Base-by-base conservation (phyloP, 257 asterid genomes). In the Petrea volubilis region DNA sequence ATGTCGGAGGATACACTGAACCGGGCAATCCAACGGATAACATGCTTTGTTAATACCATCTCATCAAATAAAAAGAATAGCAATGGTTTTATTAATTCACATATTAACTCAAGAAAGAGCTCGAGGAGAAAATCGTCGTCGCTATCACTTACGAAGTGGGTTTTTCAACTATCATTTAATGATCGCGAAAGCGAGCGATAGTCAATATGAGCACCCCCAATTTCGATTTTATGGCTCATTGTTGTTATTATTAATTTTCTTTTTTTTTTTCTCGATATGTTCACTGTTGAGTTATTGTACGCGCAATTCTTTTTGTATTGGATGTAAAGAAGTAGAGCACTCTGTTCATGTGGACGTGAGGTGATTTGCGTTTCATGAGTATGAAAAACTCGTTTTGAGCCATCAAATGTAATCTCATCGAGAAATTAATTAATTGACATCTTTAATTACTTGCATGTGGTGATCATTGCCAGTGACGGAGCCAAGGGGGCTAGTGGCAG, bases 291-390 rank as follows among this genome's bases (percentile, higher is more conserved):
- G 86, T 81, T 82, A 4, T 18, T 10, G 17, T 12, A 33, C 56
- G 61, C 51, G 24, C 34, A 71, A 55, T 50, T 52, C 29, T 13
- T 41, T 23, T 36, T 74, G 21, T 34, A 12, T 14, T 67, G 61
- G 1, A 31, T 46, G 72, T 67, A 70, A 78, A 67, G 82, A 44
- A 80, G 80, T 78, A 38, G 43, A 3, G 90, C 90, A 84, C 88
- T 88, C 90, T 75, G 84, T 84, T 90, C 91, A 71, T 73, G 84
- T 79, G 91, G 95, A 82, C 74, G 81, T 68, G 91, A 74, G 83
- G 95, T 87, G 96, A 76, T 38, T 74, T 74, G 77, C 60, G 44
- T 57, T 73, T 73, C 58, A 58, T 75, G 17, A 57, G 24, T 58
- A 12, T 67, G 73, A 44, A 52, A 67, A 59, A 61, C 40, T 10